Percentiles rank a stretch among this genome's conserved stretches.
Evolutionary conservation across 2,329 filamentous ascomycete genomes (phyloP).

Genomic region (Pseudovirgaria hyperparasitica): DNA sequence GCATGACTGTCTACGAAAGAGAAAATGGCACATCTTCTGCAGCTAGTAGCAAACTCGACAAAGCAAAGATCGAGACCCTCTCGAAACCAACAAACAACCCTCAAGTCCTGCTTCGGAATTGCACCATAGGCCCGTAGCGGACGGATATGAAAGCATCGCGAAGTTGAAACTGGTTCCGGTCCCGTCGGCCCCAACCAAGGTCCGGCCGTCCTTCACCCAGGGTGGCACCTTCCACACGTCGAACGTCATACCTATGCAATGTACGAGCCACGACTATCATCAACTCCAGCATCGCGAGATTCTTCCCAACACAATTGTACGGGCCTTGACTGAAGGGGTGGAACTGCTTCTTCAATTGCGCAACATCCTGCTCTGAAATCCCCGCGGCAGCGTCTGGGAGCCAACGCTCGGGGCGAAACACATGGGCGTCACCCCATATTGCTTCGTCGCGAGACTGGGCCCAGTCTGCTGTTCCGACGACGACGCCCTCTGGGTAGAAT

Average conservation of each 20-base stretch:
- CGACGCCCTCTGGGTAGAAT: constrained; percentile 10
- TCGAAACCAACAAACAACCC: too few relatives aligned
- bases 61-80: too few relatives aligned
- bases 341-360: constrained; percentile 8
- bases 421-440: constrained; percentile 9
- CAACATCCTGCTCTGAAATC: constrained; percentile 8
- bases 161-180: constrained; percentile 13
- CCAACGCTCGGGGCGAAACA: constrained; percentile 13
- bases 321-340: constrained; percentile 15
- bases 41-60: too few relatives aligned
- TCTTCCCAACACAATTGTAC: constrained; percentile 19
- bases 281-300: constrained; percentile 16
- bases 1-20: too few relatives aligned
- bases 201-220: constrained; percentile 12
- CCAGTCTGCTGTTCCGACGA: constrained; percentile 11
- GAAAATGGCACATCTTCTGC: too few relatives aligned
- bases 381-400: constrained; percentile 3
- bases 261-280: constrained; percentile 13
- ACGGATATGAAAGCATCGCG: constrained; percentile 16
- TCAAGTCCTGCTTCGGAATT: constrained; percentile 10
- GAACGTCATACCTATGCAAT: constrained; percentile 16
- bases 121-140: constrained; percentile 20
- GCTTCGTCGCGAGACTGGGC: constrained; percentile 9
- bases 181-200: constrained; percentile 9
- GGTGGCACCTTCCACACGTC: constrained; percentile 8